Evolutionary conservation across 2,329 filamentous ascomycete species (phyloP).

Genomic region (Fusarium zealandicum): DNA sequence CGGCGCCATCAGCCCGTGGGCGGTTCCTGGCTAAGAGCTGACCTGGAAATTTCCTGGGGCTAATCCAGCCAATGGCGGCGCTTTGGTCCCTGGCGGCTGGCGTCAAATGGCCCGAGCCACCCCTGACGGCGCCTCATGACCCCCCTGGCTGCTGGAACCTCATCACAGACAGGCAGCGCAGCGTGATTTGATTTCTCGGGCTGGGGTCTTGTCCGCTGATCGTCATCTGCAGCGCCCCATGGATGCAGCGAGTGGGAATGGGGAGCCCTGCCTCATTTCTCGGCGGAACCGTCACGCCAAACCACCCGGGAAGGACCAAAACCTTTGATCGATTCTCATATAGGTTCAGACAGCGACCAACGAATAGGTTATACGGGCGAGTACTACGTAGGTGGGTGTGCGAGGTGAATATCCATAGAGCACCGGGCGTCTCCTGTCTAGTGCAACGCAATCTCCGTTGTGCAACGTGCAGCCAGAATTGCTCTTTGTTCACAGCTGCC

Average conservation of each 20-base stretch:
- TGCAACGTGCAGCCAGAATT: not conserved
- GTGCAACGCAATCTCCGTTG: not conserved
- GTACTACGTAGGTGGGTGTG: not conserved
- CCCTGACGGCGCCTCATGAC: constrained; percentile 8
- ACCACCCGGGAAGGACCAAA: no score
- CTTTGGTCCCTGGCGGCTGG: constrained; percentile 37
- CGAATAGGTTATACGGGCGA: not conserved
- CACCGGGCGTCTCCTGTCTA: constrained; percentile 1
- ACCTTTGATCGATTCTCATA: not conserved
- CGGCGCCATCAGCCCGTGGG: constrained; percentile 8
- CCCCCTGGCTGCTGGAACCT: constrained; percentile 23
- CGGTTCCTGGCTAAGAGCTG: constrained; percentile 41
- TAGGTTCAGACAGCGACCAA: not conserved
- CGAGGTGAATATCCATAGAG: constrained; percentile 27
- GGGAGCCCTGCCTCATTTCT: constrained; percentile 15
- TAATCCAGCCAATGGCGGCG: constrained; percentile 28
- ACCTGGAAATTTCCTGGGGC: constrained; percentile 18
- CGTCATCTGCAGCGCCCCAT: constrained; percentile 33
- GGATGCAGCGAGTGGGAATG: constrained; percentile 12
- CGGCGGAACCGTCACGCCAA: not conserved
- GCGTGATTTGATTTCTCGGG: constrained; percentile 16
- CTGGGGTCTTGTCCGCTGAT: constrained; percentile 33
- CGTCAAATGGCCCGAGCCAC: constrained; percentile 24
- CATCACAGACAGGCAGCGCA: not conserved
- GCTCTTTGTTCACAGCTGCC: not conserved